Evolutionary conservation across 176 grass and related monocot species (phyloP).

Genomic region (Poa annua): DNA sequence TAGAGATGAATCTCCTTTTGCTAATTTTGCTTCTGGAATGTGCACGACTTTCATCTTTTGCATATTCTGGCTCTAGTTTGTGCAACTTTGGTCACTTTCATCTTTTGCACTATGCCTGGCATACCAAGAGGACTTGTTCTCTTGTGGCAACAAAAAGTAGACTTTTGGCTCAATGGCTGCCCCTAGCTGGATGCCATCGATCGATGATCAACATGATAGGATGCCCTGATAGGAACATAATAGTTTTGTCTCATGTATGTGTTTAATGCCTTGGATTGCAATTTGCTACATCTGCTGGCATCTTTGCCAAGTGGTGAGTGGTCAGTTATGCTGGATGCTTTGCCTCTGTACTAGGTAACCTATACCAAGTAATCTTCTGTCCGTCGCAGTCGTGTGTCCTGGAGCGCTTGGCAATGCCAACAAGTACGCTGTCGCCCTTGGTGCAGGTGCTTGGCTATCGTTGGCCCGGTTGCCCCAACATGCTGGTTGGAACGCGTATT

Average conservation of each 20-base stretch:
- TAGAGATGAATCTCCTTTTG: neutral
- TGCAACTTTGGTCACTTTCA: conserved; percentile 34
- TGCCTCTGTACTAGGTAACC: conserved; percentile 29
- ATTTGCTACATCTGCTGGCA: neutral
- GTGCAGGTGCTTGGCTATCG: neutral
- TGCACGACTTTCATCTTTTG: conserved; percentile 16
- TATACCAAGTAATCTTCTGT: conserved; percentile 6
- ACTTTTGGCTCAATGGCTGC: conserved; percentile 10
- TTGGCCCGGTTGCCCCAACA: neutral
- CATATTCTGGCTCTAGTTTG: neutral
- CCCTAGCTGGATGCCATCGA: neutral
- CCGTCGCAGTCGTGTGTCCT: conserved; percentile 27
- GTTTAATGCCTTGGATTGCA: neutral
- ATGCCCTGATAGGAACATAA: conserved; percentile 7
- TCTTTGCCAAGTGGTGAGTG: neutral
- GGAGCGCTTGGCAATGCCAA: neutral
- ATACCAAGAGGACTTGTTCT: conserved; percentile 10
- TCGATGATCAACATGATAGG: neutral
- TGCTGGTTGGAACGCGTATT: neutral
- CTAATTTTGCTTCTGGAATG: conserved; percentile 6
- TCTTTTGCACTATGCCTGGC: conserved; percentile 10
- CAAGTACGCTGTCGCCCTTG: neutral
- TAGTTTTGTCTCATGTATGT: neutral
- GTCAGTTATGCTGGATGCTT: neutral
- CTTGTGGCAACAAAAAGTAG: neutral